Percentiles rank a stretch among this genome's conserved stretches.
Conservation (phyloP, 345 rosid genomes). For the Gossypium sturtianum region DNA sequence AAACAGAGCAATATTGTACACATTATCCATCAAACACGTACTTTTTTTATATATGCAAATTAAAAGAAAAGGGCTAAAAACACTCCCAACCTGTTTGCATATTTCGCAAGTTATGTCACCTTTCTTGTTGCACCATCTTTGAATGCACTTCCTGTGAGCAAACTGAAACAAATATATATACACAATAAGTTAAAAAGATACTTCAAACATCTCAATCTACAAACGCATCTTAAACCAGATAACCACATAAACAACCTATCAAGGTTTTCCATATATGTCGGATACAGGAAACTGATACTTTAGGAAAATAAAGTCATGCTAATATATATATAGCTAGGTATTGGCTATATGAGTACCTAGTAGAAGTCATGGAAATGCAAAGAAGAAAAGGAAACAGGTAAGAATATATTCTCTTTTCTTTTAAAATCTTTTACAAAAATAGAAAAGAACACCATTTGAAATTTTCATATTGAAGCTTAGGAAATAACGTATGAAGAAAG, state of each 20-base stretch:
- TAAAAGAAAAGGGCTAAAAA: not conserved
- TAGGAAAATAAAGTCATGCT: no score
- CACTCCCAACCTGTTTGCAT: conserved; percentile 43
- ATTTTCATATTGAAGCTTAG: not conserved
- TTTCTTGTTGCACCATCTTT: conserved; percentile 69
- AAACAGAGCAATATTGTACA: not conserved
- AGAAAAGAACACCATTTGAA: not conserved
- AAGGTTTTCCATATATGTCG: not conserved
- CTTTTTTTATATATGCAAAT: not conserved
- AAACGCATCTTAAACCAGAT: not conserved
- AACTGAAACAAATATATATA: conserved; percentile 25
- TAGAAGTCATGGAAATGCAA: not conserved
- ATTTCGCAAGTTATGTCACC: conserved; percentile 64
- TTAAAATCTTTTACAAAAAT: not conserved
- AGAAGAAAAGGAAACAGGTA: not conserved
- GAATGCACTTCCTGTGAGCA: conserved; percentile 70
- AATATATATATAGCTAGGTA: not conserved
- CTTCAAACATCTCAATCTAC: not conserved
- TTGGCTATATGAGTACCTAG: not conserved
- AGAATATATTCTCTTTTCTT: not conserved
- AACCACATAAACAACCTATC: not conserved
- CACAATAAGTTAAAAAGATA: not conserved
- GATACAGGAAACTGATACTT: no score
- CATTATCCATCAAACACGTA: not conserved
- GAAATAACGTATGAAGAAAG: not conserved